Evolutionary conservation across 2,329 filamentous ascomycete genomes (phyloP), one percentile per base, ranked within the genome.

Genomic region (Fusarium sp.): DNA sequence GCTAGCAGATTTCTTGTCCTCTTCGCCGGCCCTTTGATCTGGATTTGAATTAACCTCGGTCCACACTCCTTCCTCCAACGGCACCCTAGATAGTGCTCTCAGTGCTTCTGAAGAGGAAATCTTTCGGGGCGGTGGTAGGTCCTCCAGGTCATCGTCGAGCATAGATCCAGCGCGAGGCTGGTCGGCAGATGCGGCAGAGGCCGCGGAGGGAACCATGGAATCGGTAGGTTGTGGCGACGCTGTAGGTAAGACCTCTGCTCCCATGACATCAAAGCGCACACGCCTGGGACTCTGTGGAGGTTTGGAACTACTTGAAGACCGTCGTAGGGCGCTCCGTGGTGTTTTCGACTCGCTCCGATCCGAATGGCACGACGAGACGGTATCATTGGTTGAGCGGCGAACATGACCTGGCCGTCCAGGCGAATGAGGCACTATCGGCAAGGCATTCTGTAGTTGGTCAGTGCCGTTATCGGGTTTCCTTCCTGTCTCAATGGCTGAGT

Each of bases 251-350:
- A 92, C 88, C 76, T 91, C 89, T 72, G 86, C 83, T 60, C 89
- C 90, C 78, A 86, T 86, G 51, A 91, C 87, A 42, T 90, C 87
- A 72, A 92, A 92, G 54, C 90, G 89, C 64, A 92, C 90, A 67
- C 89, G 85, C 36, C 90, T 86, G n/a, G 88, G 89, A 75, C 89
- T 90, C 48, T 84, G 83, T 11, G 81, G 82, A 60, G 86, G 85
- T 56, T 84, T 86, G 32, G 87, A 85, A 38, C 83, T 84, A 75
- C 85, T 89, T 12, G 87, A 89, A 3, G 87, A 86, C 55, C 89
- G 85, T 65, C 90, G 87, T 64, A 91, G 80, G 51, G 89, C 90
- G 75, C 90, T 91, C 72, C 89, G 84, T 53, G 86, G 85, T 42
- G 81, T 80, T 73, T 84, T 85, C 28, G 82, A 82, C 54, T 88